Evolutionary conservation across 1,284 basidiomycete genomes (phyloP).

Genomic region (Testicularia cyperi): DNA sequence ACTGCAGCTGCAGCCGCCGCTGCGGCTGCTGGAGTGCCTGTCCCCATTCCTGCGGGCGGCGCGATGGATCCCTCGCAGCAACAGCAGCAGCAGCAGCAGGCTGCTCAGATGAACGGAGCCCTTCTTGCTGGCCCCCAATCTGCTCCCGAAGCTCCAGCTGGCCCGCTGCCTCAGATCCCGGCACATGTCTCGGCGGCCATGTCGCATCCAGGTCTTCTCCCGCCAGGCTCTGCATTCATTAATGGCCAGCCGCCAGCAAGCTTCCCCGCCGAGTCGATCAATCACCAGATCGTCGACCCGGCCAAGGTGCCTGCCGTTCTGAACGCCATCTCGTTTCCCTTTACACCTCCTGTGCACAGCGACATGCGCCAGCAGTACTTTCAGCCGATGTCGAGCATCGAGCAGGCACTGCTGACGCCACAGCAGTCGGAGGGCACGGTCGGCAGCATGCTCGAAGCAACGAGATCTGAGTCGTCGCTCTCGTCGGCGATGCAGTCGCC

Average conservation of each 20-base stretch:
- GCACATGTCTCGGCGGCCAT: background rate
- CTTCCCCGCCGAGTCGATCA: conserved; percentile 40
- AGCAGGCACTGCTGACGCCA: conserved; percentile 31
- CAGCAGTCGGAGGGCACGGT: conserved; percentile 20
- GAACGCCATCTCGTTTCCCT: conserved; percentile 49
- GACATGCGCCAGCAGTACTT: conserved; percentile 37
- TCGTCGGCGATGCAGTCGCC: conserved; percentile 30
- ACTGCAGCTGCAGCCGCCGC: background rate
- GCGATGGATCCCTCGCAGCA: too few relatives aligned
- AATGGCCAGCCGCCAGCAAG: conserved; percentile 33
- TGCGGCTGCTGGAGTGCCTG: background rate
- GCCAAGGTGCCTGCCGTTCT: conserved; percentile 47
- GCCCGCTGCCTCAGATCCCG: too few relatives aligned
- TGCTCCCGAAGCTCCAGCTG: too few relatives aligned
- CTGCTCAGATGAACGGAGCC: too few relatives aligned
- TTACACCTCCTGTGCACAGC: conserved; percentile 48
- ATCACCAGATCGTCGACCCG: conserved; percentile 51
- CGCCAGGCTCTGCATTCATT: conserved; percentile 25
- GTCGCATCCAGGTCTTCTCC: conserved; percentile 9
- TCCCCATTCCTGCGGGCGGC: too few relatives aligned
- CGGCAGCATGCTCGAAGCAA: conserved; percentile 6
- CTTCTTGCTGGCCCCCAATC: conserved; percentile 2
- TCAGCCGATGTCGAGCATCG: conserved; percentile 30
- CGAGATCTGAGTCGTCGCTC: conserved; percentile 11
- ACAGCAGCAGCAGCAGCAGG: too few relatives aligned